These are phyloP conservation scores for Skeletonema grethae DNA, from an alignment of 108 stramenopile species.

Conservation along the genomic window DNA sequence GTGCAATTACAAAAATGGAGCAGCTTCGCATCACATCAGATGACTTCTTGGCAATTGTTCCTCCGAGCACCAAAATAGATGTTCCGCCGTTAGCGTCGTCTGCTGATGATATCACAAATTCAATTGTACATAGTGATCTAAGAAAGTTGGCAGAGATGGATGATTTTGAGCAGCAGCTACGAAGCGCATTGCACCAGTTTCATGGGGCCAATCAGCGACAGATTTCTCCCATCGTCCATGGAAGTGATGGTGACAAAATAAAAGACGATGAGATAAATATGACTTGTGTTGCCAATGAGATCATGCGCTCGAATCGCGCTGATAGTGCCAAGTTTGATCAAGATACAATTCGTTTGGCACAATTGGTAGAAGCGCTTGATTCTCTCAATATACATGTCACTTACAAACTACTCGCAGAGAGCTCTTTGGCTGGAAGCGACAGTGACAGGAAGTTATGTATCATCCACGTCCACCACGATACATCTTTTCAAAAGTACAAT, in stretches of 20 bases:
- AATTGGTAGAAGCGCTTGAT: conserved; percentile 54
- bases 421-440: neutral
- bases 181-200: conserved; percentile 10
- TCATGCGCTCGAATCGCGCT: conserved; percentile 6
- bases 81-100: neutral
- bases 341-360: conserved; percentile 68
- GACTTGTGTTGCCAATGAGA: conserved; percentile 25
- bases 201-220: conserved; percentile 20
- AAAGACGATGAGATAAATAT: conserved; percentile 19
- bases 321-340: conserved; percentile 27
- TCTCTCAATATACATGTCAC: conserved; percentile 47
- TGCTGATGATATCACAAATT: conserved; percentile 7
- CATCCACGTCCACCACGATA: conserved; percentile 70
- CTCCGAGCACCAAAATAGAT: conserved; percentile 5
- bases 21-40: conserved; percentile 30
- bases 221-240: neutral
- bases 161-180: conserved; percentile 32
- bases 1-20: conserved; percentile 29
- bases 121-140: conserved; percentile 6
- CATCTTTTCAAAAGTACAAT: conserved; percentile 59
- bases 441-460: conserved; percentile 56
- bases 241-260: neutral
- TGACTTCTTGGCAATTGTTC: conserved; percentile 42
- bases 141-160: conserved; percentile 6
- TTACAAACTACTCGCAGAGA: conserved; percentile 54